Evolutionary conservation across 345 rosid species (phyloP), one percentile per base, ranked within the genome.

Genomic region (Corchorus olitorius): DNA sequence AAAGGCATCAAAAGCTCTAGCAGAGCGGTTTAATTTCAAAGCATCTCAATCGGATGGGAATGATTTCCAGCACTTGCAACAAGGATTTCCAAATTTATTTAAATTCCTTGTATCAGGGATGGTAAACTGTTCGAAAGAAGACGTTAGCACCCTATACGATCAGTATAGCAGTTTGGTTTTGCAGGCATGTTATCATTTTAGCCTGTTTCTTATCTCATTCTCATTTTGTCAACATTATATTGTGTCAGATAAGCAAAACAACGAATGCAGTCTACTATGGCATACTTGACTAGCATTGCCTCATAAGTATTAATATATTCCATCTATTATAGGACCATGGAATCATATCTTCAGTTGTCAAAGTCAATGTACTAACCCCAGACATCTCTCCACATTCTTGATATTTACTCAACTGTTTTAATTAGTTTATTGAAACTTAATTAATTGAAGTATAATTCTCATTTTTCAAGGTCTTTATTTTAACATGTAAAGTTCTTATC

Each of bases 131-230:
- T 66, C 87, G 79, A 77, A 63, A 34, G 83, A 81, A 59, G 89
- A 92, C 78, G 79, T 87, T 76, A 79, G 80, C 76, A 81, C 75
- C 80, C 79, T 93, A 73, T 93, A 73, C 70, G 89, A 93, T 88
- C 98, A 88, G 76, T 90, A 77, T 58, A 78, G 97, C 86, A 89
- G 97, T 87, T 87, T 93, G 84, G 99, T 96, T 81, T 85, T 93
- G 84, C 98, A 93, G 97, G 97, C 80, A 87, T 45, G 84, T 84
- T 73, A 76, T 50, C 11, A 16, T 45, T 65, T 61, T 46, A 39
- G 70, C 69, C 53, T 65, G 33, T 41, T 70, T 70, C 67, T 56
- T 58, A 63, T 19, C 46, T 39, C 48, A n/a, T 78, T 64, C 13
- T 45, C 55, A 65, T 56, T 64, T 43, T 53, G 19, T 62, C 37